phyloP scores from a whole-genome alignment of 306 rosid species.

The Vachellia collinsii region DNA sequence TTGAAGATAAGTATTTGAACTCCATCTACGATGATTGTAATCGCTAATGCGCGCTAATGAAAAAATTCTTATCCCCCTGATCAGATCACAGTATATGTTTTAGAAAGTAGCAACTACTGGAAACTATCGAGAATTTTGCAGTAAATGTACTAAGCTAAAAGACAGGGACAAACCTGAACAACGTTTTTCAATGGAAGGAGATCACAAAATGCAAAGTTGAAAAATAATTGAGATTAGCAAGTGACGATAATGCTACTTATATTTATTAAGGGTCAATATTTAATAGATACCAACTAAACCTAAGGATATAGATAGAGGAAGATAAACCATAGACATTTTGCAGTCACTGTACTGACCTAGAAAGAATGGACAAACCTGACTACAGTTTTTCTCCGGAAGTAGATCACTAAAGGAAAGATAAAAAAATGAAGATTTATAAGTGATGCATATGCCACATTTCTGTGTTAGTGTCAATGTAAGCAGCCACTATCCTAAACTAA shows the following conservation, averaged over 20 bases:
- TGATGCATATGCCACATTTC: not conserved
- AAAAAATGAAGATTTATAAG: not conserved
- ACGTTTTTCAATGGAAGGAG: not conserved
- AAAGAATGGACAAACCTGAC: not conserved
- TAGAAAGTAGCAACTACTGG: not conserved
- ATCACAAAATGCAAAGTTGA: not conserved
- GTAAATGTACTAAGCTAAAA: not conserved
- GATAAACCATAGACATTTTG: not conserved
- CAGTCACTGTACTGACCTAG: not conserved
- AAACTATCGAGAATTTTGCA: not conserved
- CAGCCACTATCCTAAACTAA: not conserved
- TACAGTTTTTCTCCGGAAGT: not conserved
- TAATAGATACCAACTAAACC: not conserved
- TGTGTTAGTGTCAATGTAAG: not conserved
- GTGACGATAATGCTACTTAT: not conserved
- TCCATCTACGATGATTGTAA: not conserved
- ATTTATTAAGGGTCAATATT: not conserved
- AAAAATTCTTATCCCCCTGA: not conserved
- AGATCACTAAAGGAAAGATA: not conserved
- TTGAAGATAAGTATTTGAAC: not conserved
- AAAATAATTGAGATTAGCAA: not conserved
- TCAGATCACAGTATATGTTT: not conserved
- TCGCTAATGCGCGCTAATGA: not conserved
- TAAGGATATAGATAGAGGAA: not conserved
- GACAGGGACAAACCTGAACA: not conserved